Base-by-base conservation (phyloP, 768 basidiomycete genomes). In the Boletus rubroflammeus region DNA sequence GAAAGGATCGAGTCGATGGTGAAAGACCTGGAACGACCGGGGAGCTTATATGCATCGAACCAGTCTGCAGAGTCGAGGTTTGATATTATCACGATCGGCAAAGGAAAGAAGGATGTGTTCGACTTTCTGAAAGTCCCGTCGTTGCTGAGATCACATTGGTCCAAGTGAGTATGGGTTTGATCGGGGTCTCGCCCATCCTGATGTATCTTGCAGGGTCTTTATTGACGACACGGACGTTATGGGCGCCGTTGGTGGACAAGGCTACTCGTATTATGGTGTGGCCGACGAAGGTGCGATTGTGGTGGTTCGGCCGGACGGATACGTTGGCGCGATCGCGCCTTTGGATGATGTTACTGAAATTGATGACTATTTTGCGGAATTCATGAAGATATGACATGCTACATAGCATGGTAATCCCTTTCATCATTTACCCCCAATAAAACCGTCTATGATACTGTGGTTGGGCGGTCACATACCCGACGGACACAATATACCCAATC, bases 281-380 rank as follows among this genome's bases (percentile, higher is more conserved):
- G 53, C 51, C 2, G 52, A 63, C 7, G 53, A 63, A 36, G 70
- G 70, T 15, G 68, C 57, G 3, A 49, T 71, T 9, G 62, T 68
- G 28, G 64, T 61, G 1, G 68, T 71, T 36, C 70, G 70, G 23
- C 68, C 68, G 3, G 70, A 69, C 25, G 86, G 86, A 17, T 86
- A 86, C 51, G 77, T 89, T 25, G 82, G 81, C 3, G 75, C 73
- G 60, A 71, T 88, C 26, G 75, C 74, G 2, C 78, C 84, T 0
- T 67, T 87, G 41, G 64, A 73, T 25, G 58, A 74, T 15, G 47
- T 62, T n/a, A 60, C 69, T 13, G 62, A 60, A 5, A 51, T 88
- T 29, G 65, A 75, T 32, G 39, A 38, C 0, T 86, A 86, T 66
- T 84, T 88, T 47, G 57, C 67, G 1, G 58, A 57, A 7, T 84